phyloP scores from a whole-genome alignment of 2,329 filamentous ascomycete species.

The Aspergillus sp. region DNA sequence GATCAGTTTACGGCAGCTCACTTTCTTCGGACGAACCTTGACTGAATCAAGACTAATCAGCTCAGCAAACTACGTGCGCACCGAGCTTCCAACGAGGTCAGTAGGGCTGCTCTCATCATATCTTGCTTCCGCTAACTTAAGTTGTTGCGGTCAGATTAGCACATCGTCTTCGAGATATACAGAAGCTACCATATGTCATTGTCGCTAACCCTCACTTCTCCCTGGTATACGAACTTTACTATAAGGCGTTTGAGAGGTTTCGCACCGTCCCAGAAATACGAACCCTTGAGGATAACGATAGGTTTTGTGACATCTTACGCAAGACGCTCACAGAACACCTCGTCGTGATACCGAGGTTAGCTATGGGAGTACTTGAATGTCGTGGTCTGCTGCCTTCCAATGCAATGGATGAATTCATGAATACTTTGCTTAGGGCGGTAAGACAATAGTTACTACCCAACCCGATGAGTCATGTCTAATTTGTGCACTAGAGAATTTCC shows the following conservation, averaged over 20 bases:
- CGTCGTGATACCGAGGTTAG: constrained; percentile 88
- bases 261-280: constrained; percentile 81
- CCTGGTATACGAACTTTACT: constrained; percentile 95
- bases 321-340: constrained; percentile 82
- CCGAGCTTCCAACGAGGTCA: constrained; percentile 83
- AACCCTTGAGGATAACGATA: constrained; percentile 84
- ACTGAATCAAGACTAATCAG: constrained; percentile 86
- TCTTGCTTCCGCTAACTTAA: neutral
- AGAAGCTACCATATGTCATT: constrained; percentile 91
- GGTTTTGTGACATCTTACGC: constrained; percentile 76
- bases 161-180: constrained; percentile 94
- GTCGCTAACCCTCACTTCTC: constrained; percentile 94
- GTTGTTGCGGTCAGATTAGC: constrained; percentile 62
- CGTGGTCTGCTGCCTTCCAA: constrained; percentile 76
- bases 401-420: constrained; percentile 92
- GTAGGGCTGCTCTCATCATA: constrained; percentile 15
- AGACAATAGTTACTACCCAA: constrained; percentile 27
- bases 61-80: constrained; percentile 96
- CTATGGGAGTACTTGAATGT: constrained; percentile 92
- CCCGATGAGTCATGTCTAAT: constrained; percentile 13
- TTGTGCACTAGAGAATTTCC: constrained; percentile 70
- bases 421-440: constrained; percentile 84
- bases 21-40: constrained; percentile 92
- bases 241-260: constrained; percentile 90
- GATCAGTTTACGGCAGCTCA: constrained; percentile 94